Evolutionary conservation across 805 yeast species (phyloP), one percentile per base, ranked within the genome.

Genomic region (Metschnikowia aberdeeniae): DNA sequence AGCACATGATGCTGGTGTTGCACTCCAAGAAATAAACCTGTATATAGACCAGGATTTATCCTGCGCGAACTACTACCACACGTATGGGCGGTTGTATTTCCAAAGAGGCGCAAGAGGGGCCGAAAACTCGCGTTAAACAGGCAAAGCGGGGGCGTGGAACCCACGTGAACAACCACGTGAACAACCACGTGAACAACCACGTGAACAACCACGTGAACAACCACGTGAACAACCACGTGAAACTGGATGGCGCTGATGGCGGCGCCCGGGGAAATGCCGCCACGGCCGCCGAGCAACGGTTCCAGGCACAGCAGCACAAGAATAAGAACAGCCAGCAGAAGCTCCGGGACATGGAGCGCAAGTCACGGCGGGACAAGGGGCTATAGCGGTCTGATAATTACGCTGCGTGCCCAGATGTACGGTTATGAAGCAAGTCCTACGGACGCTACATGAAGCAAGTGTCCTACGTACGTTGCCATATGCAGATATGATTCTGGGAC

Each of bases 261-360:
- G 5, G 11, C 6, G 3, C 17, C 5, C 19, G 34, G 19, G 64
- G 56, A 17, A 73, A 73, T 2, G 71, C 63, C 2, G 75, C 73
- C 5, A 52, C 49, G 34, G 76, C 76, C 6, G 75, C 75, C 1
- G 70, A 70, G 43, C 57, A 51, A 30, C 50, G 76, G 36, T 63
- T 49, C 47, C 49, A 59, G 27, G 58, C 55, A 36, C 63, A 60
- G 22, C 66, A 67, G 42, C 60, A 59, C 22, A 53, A 63, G 37
- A 24, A 49, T 19, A 52, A 55, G 43, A 55, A 56, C 14, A 67
- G 73, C 43, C 54, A 56, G 46, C 62, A 54, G 2, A 61, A 62
- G 51, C 50, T 71, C 33, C 55, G 61, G 54, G 56, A 61, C 13
- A 59, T 66, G 68, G 51, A 57, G 37, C 54, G 55, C 43, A 50